Percentiles rank a stretch among this genome's conserved stretches.
Conservation (phyloP, 805 yeast species). For the Brettanomyces sp. region DNA sequence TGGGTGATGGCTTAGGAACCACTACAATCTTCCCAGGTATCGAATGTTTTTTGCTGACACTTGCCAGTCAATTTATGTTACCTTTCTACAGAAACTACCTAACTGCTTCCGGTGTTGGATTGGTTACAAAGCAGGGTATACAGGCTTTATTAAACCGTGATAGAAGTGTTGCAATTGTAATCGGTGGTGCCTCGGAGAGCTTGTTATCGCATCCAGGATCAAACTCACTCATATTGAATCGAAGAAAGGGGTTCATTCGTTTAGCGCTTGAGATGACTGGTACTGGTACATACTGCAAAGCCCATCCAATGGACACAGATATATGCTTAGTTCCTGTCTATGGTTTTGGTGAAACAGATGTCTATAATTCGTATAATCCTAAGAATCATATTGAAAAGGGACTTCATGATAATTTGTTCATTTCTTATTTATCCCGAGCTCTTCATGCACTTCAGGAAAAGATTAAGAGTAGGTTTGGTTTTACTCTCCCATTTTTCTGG, state of each 20-base stretch:
- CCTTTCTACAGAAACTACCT: constrained; percentile 87
- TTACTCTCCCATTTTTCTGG: constrained; percentile 84
- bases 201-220: constrained; percentile 55
- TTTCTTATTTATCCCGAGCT: too few species aligned
- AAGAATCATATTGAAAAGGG: constrained; percentile 4
- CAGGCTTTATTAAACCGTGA: constrained; percentile 50
- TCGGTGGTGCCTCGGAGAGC: constrained; percentile 95
- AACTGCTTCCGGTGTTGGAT: constrained; percentile 69
- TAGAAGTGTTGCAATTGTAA: constrained; percentile 77
- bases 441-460: constrained; percentile 42
- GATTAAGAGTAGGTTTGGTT: constrained; percentile 64
- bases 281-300: constrained; percentile 6
- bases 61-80: constrained; percentile 70
- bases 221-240: constrained; percentile 61
- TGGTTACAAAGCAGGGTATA: constrained; percentile 73
- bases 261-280: constrained; percentile 58
- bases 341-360: constrained; percentile 81
- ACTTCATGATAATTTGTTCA: constrained; percentile 6
- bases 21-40: constrained; percentile 72
- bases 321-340: constrained; percentile 77
- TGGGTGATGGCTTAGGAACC: constrained; percentile 55
- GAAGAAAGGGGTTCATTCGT: constrained; percentile 82
- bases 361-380: constrained; percentile 31
- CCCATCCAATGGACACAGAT: constrained; percentile 36
- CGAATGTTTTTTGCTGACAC: constrained; percentile 66